Conservation (phyloP, 495 filamentous ascomycete genomes). For the Aspergillus nidulans region DNA sequence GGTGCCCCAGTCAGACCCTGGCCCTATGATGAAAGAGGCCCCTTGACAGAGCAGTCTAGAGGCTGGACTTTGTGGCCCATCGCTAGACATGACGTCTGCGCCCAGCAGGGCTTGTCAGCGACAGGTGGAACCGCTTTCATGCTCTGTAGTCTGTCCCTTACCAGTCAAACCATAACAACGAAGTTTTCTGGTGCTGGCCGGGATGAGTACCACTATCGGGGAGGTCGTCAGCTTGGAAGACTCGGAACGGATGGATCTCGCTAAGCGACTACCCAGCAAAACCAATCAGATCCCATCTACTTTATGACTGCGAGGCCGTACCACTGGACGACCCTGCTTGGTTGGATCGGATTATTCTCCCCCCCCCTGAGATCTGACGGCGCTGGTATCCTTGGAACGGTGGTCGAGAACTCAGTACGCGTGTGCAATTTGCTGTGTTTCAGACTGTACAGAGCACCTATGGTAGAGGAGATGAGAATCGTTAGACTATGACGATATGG, state of each 20-base stretch:
- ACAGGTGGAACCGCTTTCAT: neutral
- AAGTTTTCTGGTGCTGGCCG: neutral
- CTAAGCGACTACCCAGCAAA: neutral
- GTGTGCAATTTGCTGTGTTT: neutral
- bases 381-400: neutral
- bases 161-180: neutral
- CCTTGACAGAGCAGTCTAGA: neutral
- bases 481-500: neutral
- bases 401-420: neutral
- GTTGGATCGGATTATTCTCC: neutral
- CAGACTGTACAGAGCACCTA: neutral
- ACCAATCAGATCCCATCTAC: neutral
- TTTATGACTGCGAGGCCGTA: neutral
- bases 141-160: neutral
- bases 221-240: neutral
- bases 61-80: neutral
- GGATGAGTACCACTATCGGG: neutral
- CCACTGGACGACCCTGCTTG: neutral
- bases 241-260: neutral
- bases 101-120: neutral
- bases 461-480: neutral
- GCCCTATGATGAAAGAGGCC: conserved; percentile 10
- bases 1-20: neutral
- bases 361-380: neutral
- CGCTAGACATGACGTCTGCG: neutral